Evolutionary conservation across 176 grass and related monocot species (phyloP), one percentile per base, ranked within the genome.

Genomic region (Chrysopogon serrulatus): DNA sequence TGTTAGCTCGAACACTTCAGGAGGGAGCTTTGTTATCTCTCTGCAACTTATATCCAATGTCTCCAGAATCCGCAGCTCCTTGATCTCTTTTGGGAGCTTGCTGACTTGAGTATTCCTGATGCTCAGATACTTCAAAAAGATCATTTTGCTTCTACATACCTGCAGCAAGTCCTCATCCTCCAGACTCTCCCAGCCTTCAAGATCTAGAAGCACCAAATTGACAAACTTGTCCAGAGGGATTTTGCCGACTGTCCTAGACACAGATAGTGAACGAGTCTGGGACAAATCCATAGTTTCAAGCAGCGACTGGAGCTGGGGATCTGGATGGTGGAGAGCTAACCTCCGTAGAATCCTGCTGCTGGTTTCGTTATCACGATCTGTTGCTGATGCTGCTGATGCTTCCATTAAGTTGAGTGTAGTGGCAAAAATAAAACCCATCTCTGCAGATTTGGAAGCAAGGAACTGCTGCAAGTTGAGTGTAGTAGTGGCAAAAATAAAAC

Each of bases 91-190:
- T 3, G 66, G 54, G 23, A 86, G 39, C 66, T 21, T 51, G 23
- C 16, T 73, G 65, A 79, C 41, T 33, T 0, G 2, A 4, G 66
- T 72, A 19, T 40, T 48, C 5, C 53, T 71, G 2, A 79, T 0
- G 40, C 66, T 73, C 31, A n/a, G n/a, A n/a, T n/a, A n/a, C n/a
- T n/a, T n/a, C n/a, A 86, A 23, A 3, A 74, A 23, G 4, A 39
- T 62, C 66, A 86, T 68, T 43, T 67, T 48, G 41, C n/a, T n/a
- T n/a, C n/a, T n/a, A n/a, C 68, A 83, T 28, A 83, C 6, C 3
- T 59, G 30, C 37, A 34, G 0, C 11, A 85, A 12, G 18, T 78
- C 37, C 0, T 61, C 51, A 36, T 79, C 49, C 17, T 24, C 33
- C 27, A 85, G 63, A 35, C 23, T 35, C 8, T 63, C 28, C 84